phyloP scores from a whole-genome alignment of 257 asterid species.

The Scutellaria barbata region DNA sequence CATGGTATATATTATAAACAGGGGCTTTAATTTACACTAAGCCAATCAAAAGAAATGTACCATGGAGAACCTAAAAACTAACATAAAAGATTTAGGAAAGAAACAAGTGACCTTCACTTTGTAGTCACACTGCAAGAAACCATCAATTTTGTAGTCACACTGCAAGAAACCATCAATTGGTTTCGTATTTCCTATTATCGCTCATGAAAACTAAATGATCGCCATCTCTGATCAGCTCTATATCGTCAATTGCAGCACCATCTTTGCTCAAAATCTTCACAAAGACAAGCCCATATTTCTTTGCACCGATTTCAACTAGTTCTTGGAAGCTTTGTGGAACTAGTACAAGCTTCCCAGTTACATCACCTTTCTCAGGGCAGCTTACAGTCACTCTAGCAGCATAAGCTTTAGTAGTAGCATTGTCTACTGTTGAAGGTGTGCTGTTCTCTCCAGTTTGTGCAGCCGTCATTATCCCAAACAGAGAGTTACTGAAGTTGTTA shows the following conservation, averaged over 20 bases:
- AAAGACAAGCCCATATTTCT: slow-evolving; percentile 55
- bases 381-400: slow-evolving; percentile 66
- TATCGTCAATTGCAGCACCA: slow-evolving; percentile 67
- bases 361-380: slow-evolving; percentile 74
- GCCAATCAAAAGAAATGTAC: slow-evolving; percentile 23
- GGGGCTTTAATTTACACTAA: slow-evolving; percentile 25
- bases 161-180: slow-evolving; percentile 20
- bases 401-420: slow-evolving; percentile 27
- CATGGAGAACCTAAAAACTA: slow-evolving; percentile 3
- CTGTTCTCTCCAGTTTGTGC: slow-evolving; percentile 53
- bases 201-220: slow-evolving; percentile 65
- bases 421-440: slow-evolving; percentile 36
- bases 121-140: slow-evolving; percentile 36
- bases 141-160: slow-evolving; percentile 39
- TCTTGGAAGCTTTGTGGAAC: slow-evolving; percentile 68
- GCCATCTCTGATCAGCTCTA: slow-evolving; percentile 75
- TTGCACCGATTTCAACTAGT: slow-evolving; percentile 50
- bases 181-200: slow-evolving; percentile 29
- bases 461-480: slow-evolving; percentile 83
- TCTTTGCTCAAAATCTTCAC: slow-evolving; percentile 54
- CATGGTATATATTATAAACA: slow-evolving; percentile 6
- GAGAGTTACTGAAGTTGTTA: slow-evolving; percentile 66
- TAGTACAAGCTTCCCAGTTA: slow-evolving; percentile 57
- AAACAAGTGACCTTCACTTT: slow-evolving; percentile 29
- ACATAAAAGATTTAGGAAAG: background rate